Conservation (phyloP, 2,329 filamentous ascomycete genomes). For the Tolypocladium paradoxum region DNA sequence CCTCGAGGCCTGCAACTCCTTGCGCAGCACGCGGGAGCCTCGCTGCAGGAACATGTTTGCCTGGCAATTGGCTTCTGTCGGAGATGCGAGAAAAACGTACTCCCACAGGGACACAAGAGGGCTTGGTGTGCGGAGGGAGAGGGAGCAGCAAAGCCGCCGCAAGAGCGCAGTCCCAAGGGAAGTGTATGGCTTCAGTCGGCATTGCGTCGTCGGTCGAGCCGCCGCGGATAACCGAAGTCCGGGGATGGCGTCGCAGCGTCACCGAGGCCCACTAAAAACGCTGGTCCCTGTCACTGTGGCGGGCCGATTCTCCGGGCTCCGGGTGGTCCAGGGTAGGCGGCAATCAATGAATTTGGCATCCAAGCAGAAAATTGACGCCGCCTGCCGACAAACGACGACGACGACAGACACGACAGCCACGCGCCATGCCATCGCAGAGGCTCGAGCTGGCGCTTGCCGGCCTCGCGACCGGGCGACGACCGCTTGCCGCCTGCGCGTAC, state of each 20-base stretch:
- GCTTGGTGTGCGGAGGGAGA: background rate
- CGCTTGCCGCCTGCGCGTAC: constrained; percentile 30
- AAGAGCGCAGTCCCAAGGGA: background rate
- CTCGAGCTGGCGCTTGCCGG: constrained; percentile 18
- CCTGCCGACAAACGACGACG: background rate
- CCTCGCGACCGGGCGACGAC: constrained; percentile 16
- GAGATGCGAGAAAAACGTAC: background rate
- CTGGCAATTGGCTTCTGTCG: background rate
- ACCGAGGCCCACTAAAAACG: background rate
- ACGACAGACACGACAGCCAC: background rate
- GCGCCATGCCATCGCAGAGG: constrained; percentile 20
- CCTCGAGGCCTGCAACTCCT: constrained; percentile 38
- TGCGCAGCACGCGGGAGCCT: constrained; percentile 37
- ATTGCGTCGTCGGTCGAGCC: constrained; percentile 19
- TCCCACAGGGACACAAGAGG: background rate
- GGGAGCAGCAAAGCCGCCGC: background rate
- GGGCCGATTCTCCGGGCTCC: background rate
- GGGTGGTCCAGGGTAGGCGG: background rate
- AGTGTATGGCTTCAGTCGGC: constrained; percentile 21
- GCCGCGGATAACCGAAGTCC: constrained; percentile 26
- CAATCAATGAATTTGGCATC: background rate
- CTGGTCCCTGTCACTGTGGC: background rate
- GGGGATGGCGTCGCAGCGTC: background rate
- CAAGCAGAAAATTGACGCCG: background rate
- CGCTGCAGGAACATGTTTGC: constrained; percentile 43